Percentiles rank a stretch among this genome's conserved stretches.
Evolutionary conservation across 495 filamentous ascomycete genomes (phyloP).

Genomic region (Annulohypoxylon maeteangense): DNA sequence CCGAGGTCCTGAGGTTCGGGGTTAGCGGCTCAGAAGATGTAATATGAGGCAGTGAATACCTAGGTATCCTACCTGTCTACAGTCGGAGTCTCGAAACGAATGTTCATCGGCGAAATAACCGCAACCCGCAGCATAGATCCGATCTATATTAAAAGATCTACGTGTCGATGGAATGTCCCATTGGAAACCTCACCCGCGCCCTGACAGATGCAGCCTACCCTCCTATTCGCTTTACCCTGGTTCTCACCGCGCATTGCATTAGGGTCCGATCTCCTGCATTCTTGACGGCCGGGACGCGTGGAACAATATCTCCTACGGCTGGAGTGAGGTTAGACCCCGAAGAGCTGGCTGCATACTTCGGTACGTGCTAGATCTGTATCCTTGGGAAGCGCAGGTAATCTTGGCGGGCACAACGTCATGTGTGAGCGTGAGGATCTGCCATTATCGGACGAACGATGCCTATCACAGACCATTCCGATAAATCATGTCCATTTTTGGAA

Average conservation of each 20-base stretch:
- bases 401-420: constrained; percentile 44
- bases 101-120: not conserved
- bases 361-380: constrained; percentile 37
- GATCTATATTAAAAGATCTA: constrained; percentile 31
- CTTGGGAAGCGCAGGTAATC: constrained; percentile 33
- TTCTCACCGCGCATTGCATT: constrained; percentile 42
- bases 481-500: constrained; percentile 41
- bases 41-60: not conserved
- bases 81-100: constrained; percentile 4
- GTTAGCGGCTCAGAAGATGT: not conserved
- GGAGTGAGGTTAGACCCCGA: constrained; percentile 28
- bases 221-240: constrained; percentile 42
- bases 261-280: constrained; percentile 43
- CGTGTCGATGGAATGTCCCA: constrained; percentile 22
- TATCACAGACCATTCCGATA: constrained; percentile 36
- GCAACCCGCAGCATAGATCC: constrained; percentile 14
- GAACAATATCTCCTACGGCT: constrained; percentile 32
- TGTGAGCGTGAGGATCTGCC: constrained; percentile 38
- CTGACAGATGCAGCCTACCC: constrained; percentile 42
- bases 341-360: constrained; percentile 32
- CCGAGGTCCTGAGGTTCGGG: not conserved
- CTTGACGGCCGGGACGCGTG: constrained; percentile 30
- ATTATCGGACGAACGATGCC: constrained; percentile 43
- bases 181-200: constrained; percentile 42
- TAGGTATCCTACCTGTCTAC: constrained; percentile 7